Conservation (phyloP, 495 filamentous ascomycete species). For the Penicillium mononematosum region DNA sequence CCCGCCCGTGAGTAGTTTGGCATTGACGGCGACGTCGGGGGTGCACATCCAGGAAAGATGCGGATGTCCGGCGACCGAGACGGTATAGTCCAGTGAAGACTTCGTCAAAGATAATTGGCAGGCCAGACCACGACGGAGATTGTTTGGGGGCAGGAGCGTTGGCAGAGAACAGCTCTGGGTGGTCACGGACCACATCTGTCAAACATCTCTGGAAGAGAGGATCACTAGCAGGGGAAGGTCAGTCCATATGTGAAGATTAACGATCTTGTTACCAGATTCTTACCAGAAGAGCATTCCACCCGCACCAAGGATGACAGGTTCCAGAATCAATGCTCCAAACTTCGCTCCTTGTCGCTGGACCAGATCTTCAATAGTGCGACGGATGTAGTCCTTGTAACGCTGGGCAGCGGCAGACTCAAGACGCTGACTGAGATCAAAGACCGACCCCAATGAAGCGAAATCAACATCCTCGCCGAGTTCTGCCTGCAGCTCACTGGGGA, state of each 20-base stretch:
- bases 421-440: constrained; percentile 61
- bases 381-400: constrained; percentile 59
- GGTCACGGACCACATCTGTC: constrained; percentile 58
- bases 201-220: constrained; percentile 73
- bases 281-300: constrained; percentile 77
- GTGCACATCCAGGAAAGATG: constrained; percentile 62
- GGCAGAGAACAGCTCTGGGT: constrained; percentile 47
- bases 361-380: constrained; percentile 47
- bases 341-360: constrained; percentile 54
- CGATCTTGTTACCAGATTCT: constrained; percentile 16
- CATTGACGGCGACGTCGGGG: constrained; percentile 74
- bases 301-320: constrained; percentile 72
- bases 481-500: constrained; percentile 46
- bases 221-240: constrained; percentile 47
- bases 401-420: constrained; percentile 37
- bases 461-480: constrained; percentile 45
- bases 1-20: constrained; percentile 76
- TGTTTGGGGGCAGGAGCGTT: constrained; percentile 11
- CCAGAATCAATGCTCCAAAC: constrained; percentile 72
- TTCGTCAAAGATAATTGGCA: constrained; percentile 76
- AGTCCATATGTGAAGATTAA: background rate
- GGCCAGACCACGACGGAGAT: constrained; percentile 57
- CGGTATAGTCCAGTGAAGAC: constrained; percentile 81
- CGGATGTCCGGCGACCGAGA: constrained; percentile 62
- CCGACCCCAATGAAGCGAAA: constrained; percentile 51